Base-by-base conservation (phyloP, 345 rosid genomes). In the Dipteronia sinensis region DNA sequence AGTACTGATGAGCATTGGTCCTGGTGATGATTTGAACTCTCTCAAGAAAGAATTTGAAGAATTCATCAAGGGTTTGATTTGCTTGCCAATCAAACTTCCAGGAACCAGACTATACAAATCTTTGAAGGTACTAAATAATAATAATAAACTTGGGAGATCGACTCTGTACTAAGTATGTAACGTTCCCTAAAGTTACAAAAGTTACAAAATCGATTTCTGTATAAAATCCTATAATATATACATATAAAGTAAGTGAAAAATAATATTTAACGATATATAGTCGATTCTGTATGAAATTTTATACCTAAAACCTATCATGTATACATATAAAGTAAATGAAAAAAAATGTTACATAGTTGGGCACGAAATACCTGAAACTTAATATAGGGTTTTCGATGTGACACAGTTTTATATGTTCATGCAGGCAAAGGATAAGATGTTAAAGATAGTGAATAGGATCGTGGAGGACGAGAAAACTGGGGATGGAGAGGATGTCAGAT, bases 61-160 rank as follows among this genome's bases (percentile, higher is more conserved):
- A 71, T 92, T 91, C 74, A 87, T 95, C 83, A 95, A 93, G 87
- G 99, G 96, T 6, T 85, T 95, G 74, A 95, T 95, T 73, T 95
- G 97, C 80, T 83, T 95, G 58, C 99, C 99, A 2, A 84, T 95
- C 86, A 93, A 90, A 77, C 77, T 95, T 77, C 99, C 99, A 1
- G 98, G 99, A 61, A 92, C 97, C 16, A 89, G 92, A 77, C 88
- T 95, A 0, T 88, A 89, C 66, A 95, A 89, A 84, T 95, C 99
- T 46, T 74, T 95, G 27, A 93, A 93, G 98, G 99, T 93, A 61
- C 27, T 15, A 34, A 34, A 34, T 31, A 31, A 31, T 31, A 31
- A 34, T 34, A 34, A 34, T 34, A 34, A 34, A 34, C 38, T 34
- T 34, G 38, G 38, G 38, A 34, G 38, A 34, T 34, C 38, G 38